phyloP scores from a whole-genome alignment of 192 early-diverging fungal species.

The Thamnidium elegans region DNA sequence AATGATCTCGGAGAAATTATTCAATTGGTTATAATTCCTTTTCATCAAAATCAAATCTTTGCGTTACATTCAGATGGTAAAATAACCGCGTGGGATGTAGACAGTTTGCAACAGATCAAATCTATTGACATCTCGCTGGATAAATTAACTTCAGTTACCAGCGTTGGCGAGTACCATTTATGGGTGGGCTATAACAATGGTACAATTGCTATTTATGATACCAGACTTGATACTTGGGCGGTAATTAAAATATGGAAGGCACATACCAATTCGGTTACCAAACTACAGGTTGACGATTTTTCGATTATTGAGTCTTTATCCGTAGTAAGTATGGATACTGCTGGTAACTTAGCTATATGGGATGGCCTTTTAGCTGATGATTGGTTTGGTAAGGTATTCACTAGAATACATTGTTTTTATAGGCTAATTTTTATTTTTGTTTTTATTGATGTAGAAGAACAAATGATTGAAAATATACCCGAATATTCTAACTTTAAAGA shows the following conservation, averaged over 20 bases:
- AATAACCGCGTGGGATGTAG: slow-evolving; percentile 63
- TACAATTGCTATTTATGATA: slow-evolving; percentile 71
- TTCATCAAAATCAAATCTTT: slow-evolving; percentile 48
- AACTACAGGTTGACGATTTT: slow-evolving; percentile 53
- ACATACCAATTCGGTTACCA: slow-evolving; percentile 46
- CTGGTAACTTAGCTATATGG: slow-evolving; percentile 69
- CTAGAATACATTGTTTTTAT: neutral
- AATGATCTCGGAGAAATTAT: slow-evolving; percentile 55
- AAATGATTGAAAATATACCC: slow-evolving; percentile 36
- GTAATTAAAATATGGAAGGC: slow-evolving; percentile 68
- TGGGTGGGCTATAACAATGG: slow-evolving; percentile 79
- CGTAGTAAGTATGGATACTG: slow-evolving; percentile 56
- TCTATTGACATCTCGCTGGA: slow-evolving; percentile 57
- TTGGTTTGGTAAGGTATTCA: slow-evolving; percentile 52
- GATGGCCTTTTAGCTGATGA: slow-evolving; percentile 71
- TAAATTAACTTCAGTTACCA: slow-evolving; percentile 56
- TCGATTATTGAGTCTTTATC: slow-evolving; percentile 31
- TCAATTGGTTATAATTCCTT: slow-evolving; percentile 47
- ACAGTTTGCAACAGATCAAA: slow-evolving; percentile 39
- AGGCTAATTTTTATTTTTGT: no score
- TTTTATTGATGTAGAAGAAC: neutral
- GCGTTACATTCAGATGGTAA: slow-evolving; percentile 79
- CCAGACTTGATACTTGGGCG: slow-evolving; percentile 43
- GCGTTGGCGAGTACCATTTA: slow-evolving; percentile 54
- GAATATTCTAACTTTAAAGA: slow-evolving; percentile 65